Percentiles rank a stretch among this genome's conserved stretches.
Evolutionary conservation across 2,329 filamentous ascomycete genomes (phyloP).

Genomic region (Curvularia spicifera): DNA sequence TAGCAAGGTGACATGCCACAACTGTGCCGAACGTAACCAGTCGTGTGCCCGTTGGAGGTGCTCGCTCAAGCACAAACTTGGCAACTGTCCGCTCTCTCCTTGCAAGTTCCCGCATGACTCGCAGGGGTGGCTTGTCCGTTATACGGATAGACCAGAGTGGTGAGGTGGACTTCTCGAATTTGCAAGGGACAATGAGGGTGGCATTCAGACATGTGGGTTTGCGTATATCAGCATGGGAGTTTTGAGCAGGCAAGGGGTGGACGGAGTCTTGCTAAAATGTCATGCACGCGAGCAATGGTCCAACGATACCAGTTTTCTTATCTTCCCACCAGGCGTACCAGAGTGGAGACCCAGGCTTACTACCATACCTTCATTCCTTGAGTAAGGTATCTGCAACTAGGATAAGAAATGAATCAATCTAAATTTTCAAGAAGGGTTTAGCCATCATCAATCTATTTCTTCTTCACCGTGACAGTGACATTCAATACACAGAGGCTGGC

Average conservation of each 20-base stretch:
- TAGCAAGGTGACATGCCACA: slow-evolving; percentile 25
- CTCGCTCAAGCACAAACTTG: slow-evolving; percentile 32
- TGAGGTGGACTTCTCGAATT: background rate
- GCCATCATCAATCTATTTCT: too few relatives aligned
- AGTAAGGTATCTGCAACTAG: background rate
- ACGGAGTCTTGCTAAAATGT: too few relatives aligned
- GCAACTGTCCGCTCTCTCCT: slow-evolving; percentile 27
- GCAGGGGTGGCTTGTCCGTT: slow-evolving; percentile 26
- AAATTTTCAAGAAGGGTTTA: background rate
- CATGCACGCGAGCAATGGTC: too few relatives aligned
- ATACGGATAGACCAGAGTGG: slow-evolving; percentile 26
- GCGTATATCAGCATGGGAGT: background rate
- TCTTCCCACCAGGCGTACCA: background rate
- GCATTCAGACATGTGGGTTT: background rate
- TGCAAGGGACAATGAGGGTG: too few relatives aligned
- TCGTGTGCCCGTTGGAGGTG: slow-evolving; percentile 41
- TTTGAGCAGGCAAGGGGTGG: too few relatives aligned
- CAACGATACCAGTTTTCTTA: too few relatives aligned
- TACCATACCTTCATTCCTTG: background rate
- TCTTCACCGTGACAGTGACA: too few relatives aligned
- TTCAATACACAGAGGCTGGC: too few relatives aligned
- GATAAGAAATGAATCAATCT: background rate
- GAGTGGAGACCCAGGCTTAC: background rate
- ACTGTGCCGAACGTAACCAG: slow-evolving; percentile 28
- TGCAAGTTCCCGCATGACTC: slow-evolving; percentile 34